Percentiles rank a stretch among this genome's conserved stretches.
Evolutionary conservation across 345 rosid species (phyloP).

Genomic region (Arabis hirsuta): DNA sequence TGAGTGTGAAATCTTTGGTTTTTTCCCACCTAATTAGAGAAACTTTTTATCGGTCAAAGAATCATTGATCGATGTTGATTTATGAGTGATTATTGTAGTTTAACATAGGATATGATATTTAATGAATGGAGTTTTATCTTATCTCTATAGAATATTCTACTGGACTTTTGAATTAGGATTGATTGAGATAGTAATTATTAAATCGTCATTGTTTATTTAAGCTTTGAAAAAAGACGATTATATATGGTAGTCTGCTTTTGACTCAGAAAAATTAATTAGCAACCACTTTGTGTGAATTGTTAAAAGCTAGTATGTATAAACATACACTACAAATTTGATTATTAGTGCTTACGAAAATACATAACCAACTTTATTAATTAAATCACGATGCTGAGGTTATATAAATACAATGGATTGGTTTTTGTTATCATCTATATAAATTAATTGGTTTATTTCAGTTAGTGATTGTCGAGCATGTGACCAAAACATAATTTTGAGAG

Average conservation of each 20-base stretch:
- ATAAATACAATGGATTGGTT: not conserved
- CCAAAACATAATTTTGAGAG: constrained; percentile 23
- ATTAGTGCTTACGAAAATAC: constrained; percentile 1
- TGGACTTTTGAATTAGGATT: constrained; percentile 35
- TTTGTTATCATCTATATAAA: not conserved
- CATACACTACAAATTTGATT: not conserved
- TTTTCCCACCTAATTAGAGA: constrained; percentile 7
- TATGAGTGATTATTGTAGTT: constrained; percentile 24
- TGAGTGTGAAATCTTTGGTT: constrained; percentile 30
- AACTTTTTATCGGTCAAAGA: constrained; percentile 27
- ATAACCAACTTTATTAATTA: not conserved
- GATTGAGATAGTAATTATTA: constrained; percentile 40
- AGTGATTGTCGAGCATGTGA: constrained; percentile 39
- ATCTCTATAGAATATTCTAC: constrained; percentile 38
- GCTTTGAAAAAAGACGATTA: constrained; percentile 17
- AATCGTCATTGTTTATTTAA: constrained; percentile 37
- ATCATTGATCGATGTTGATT: constrained; percentile 38
- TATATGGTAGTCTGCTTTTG: constrained; percentile 28
- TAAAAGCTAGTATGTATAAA: constrained; percentile 1
- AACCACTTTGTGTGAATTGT: constrained; percentile 17
- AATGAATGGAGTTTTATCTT: constrained; percentile 31
- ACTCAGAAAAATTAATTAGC: constrained; percentile 6
- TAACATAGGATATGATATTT: constrained; percentile 33
- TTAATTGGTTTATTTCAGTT: constrained; percentile 15
- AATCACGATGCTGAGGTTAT: not conserved